Base-by-base conservation (phyloP, 2,329 filamentous ascomycete genomes). In the Triangularia verruculosa region DNA sequence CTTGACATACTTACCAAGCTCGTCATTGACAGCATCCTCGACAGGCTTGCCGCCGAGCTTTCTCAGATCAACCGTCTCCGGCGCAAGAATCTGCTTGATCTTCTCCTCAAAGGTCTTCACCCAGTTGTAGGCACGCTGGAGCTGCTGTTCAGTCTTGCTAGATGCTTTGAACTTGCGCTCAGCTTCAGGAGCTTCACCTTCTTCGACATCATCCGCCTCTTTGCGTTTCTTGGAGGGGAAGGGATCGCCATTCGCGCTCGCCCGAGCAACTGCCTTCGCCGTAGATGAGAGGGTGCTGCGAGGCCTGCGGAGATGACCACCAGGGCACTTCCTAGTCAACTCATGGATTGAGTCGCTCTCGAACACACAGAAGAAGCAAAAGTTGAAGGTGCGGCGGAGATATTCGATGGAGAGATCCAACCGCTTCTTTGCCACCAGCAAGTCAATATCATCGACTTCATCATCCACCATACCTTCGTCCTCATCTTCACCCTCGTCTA, bases 341-440 rank as follows among this genome's bases (percentile, higher is more conserved):
- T 99, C 95, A 73, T 99, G 95, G 22, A 98, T 89, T 0, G 94
- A 98, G 76, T 99, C 95, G 73, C 93, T 95, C 78, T 99, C 95
- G 70, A 99, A 98, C 4, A 99, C 96, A 75, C 95, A 99, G 81
- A 98, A 99, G 82, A 99, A 97, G 80, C 95, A 99, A 79, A 99
- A 98, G 78, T 95, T 97, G 83, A 96, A 96, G 59, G 99, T 95
- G 15, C 95, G 89, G 59, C 95, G 92, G 64, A 99, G 84, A 75
- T 99, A 99, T 78, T 99, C 95, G 60, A 98, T 95, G 76, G 97
- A 84, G 34, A 99, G 82, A 77, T 99, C 95, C 57, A 99, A 86
- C 73, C 95, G 93, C 82, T 99, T 98, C 85, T 98, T 98, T 82
- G 96, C 95, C 47, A 89, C 85, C 61, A 97, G 77, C 43, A 97